A percentile compares a stretch with the other conserved stretches of the same genome.
Evolutionary conservation across 768 basidiomycete species (phyloP).

Genomic region (Galerina sulciceps): DNA sequence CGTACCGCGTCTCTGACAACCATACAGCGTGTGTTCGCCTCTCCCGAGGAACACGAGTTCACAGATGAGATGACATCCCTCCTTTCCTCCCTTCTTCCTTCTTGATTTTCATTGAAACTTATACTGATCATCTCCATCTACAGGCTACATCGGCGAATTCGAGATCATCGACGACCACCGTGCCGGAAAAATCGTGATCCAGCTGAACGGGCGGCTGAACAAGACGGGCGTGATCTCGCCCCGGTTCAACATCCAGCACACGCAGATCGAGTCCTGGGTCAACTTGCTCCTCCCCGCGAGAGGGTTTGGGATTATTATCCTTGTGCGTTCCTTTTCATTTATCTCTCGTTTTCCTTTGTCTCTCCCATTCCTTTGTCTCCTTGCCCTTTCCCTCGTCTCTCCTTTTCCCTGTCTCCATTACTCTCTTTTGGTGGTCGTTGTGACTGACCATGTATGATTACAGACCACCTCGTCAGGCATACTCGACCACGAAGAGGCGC

Average conservation of each 20-base stretch:
- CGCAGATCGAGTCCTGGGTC: conserved; percentile 95
- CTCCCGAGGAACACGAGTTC: conserved; percentile 50
- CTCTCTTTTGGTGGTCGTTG: neutral
- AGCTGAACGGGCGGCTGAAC: conserved; percentile 98
- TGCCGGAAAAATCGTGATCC: conserved; percentile 96
- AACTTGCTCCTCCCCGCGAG: conserved; percentile 94
- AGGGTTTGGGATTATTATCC: conserved; percentile 95
- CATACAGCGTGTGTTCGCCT: conserved; percentile 57
- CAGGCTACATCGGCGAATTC: conserved; percentile 98
- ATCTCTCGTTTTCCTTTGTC: too few species aligned
- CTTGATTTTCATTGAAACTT: neutral
- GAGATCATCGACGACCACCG: conserved; percentile 99
- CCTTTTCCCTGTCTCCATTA: conserved; percentile 31
- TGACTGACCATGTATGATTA: conserved; percentile 4
- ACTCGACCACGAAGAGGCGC: conserved; percentile 98
- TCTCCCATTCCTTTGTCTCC: too few species aligned
- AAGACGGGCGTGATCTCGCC: conserved; percentile 99
- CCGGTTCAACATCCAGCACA: conserved; percentile 94
- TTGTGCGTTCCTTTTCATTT: too few species aligned
- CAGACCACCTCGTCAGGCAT: conserved; percentile 98
- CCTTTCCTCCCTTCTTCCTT: conserved; percentile 5
- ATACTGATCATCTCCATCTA: conserved; percentile 10
- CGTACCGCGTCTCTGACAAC: conserved; percentile 48
- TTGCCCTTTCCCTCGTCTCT: too few species aligned
- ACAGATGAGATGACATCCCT: conserved; percentile 56